Evolutionary conservation across 495 filamentous ascomycete species (phyloP), one percentile per base, ranked within the genome.

Genomic region (Talaromyces thailandensis): DNA sequence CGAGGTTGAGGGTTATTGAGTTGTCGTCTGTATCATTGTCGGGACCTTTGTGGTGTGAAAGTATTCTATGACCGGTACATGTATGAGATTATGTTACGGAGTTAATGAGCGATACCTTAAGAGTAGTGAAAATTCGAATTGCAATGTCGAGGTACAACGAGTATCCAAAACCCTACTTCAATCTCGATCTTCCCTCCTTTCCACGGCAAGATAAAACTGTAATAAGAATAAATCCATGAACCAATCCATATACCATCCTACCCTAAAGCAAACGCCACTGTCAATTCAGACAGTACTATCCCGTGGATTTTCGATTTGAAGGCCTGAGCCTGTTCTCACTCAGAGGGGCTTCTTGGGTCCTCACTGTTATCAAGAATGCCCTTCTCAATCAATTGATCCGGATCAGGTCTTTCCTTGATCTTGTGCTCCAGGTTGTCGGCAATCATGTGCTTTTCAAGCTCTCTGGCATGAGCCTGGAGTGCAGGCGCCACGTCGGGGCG

Each of bases 381-480:
- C 68, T 90, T 83, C 64, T 88, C 84, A 55, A 96, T 80, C 55
- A 96, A 72, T 32, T 88, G 81, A 62, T 91, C 88, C 4, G 88
- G 87, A 26, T 85, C 78, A 2, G 92, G 92, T 7, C 92, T 81
- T 61, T 86, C 80, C 68, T 86, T 79, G 62, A 96, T 83, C 71
- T 90, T 90, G 67, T 92, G 89, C 71, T 96, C 92, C 40, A 96
- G 76, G 32, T 81, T 87, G 70, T 96, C 88, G 56, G 84, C 87
- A 21, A 88, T 84, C 92, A 96, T 95, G 68, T 92, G 85, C 67
- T 83, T 88, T 71, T 90, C 86, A 58, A 96, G 83, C 73, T 94
- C 88, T 61, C 81, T 86, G 75, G 92, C 90, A 62, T 91, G 80
- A 35, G 86, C 90, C 65, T 87, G 86, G 40, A 96, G 73, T 0